Base-by-base conservation (phyloP, 345 rosid species). In the Euphorbia peplus region DNA sequence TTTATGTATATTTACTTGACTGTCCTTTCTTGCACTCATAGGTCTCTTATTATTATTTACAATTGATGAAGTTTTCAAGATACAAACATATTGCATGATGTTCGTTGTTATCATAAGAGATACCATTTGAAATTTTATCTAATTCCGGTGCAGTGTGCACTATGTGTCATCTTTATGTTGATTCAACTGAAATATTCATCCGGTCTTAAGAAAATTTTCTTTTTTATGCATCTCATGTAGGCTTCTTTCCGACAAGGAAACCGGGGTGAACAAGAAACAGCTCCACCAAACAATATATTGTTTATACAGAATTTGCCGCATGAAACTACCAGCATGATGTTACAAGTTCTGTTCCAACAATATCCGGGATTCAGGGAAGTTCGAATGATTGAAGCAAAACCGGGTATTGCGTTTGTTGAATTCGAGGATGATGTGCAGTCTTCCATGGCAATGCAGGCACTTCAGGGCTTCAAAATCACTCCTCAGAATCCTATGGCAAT, bases 291-390 rank as follows among this genome's bases (percentile, higher is more conserved):
- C 70, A 92, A 84, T 75, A 86, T 92, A 76, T 81, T 92, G 61
- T 95, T 92, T 64, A 81, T 95, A 68, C 88, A 95, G 90, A 95
- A 95, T 76, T 83, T 95, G 76, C 99, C 99, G 6, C 75, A 83
- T 0, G 92, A 87, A 77, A 87, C 98, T 30, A 92, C 98, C 5
- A 87, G 91, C 74, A 68, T 64, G 70, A 95, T 95, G 99, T 83
- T 92, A 78, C 86, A 92, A 73, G 39, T 80, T 67, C 92, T 95
- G 60, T 92, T 95, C 70, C 70, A 82, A 52, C 96, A 88, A 56
- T 95, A 84, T 71, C 92, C 93, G 0, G 99, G 99, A 42, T 95
- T 88, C 73, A 95, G 78, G 74, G 99, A 95, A 83, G 96, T 88
- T 50, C 77, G 98, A 57, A 95, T 92, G 99, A 77, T 88, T 22